A percentile compares a stretch with the other conserved stretches of the same genome.
phyloP scores from a whole-genome alignment of 495 filamentous ascomycete species.

The Aspergillus bridgeri region DNA sequence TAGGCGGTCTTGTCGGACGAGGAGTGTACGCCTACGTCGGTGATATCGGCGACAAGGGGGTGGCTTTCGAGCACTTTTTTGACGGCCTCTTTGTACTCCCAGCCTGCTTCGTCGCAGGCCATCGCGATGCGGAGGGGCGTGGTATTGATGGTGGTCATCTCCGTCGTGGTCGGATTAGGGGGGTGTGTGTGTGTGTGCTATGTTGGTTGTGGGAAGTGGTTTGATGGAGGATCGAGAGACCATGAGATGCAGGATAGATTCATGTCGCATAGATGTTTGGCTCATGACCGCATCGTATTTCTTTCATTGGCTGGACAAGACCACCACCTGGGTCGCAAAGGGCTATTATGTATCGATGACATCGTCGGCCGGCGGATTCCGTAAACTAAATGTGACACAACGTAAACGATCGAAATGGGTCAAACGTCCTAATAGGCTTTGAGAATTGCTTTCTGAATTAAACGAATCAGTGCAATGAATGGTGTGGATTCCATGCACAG shows the following conservation, averaged over 20 bases:
- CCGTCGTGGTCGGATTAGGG: too few relatives aligned
- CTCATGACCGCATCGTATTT: not conserved
- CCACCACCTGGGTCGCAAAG: not conserved
- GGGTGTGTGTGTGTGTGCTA: not conserved
- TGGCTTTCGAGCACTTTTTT: conserved; percentile 58
- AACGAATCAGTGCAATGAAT: too few relatives aligned
- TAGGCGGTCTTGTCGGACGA: conserved; percentile 65
- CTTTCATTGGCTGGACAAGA: not conserved
- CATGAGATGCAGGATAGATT: not conserved
- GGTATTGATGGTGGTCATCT: conserved; percentile 8
- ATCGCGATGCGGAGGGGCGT: conserved; percentile 40
- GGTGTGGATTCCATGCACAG: too few relatives aligned
- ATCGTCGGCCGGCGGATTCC: not conserved
- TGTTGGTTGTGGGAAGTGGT: not conserved
- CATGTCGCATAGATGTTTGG: not conserved
- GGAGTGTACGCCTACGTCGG: conserved; percentile 56
- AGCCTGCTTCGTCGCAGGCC: conserved; percentile 60
- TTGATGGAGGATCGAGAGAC: too few relatives aligned
- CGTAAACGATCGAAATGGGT: too few relatives aligned
- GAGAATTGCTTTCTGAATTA: too few relatives aligned
- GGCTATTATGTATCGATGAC: not conserved
- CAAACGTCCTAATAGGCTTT: too few relatives aligned
- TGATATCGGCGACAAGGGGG: conserved; percentile 54
- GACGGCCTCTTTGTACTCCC: conserved; percentile 65
- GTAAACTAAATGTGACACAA: too few relatives aligned